phyloP scores from a whole-genome alignment of 176 grass and related monocot genomes.

The Pontederia crassipes region DNA sequence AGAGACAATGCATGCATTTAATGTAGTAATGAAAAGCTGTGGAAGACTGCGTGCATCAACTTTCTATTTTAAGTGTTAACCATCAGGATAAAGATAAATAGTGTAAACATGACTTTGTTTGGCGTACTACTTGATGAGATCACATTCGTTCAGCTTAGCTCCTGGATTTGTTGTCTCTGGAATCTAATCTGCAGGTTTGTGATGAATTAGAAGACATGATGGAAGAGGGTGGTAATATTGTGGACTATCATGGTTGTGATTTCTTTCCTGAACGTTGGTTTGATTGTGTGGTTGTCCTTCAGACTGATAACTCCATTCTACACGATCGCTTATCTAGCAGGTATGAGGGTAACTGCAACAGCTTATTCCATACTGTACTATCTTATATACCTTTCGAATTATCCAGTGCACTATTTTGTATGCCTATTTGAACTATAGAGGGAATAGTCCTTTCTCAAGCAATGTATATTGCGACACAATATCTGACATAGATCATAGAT shows the following conservation, averaged over 20 bases:
- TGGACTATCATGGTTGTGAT: constrained; percentile 93
- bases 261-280: constrained; percentile 97
- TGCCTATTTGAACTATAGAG: background rate
- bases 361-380: too few relatives aligned
- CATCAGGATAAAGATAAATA: background rate
- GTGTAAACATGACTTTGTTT: background rate
- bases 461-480: background rate
- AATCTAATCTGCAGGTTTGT: constrained; percentile 47
- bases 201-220: constrained; percentile 89
- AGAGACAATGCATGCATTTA: too few relatives aligned
- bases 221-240: constrained; percentile 74
- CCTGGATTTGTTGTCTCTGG: too few relatives aligned
- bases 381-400: background rate
- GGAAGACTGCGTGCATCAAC: background rate
- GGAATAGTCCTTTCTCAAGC: background rate
- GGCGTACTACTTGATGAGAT: too few relatives aligned
- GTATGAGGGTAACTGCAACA: constrained; percentile 18
- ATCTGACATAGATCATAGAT: too few relatives aligned
- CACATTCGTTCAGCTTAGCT: too few relatives aligned
- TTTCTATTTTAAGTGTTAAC: background rate
- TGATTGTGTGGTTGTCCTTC: constrained; percentile 86
- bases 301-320: constrained; percentile 86
- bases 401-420: background rate
- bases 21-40: too few relatives aligned
- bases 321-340: constrained; percentile 79